phyloP scores from a whole-genome alignment of 176 grass and related monocot genomes.

The Oryza officinalis region DNA sequence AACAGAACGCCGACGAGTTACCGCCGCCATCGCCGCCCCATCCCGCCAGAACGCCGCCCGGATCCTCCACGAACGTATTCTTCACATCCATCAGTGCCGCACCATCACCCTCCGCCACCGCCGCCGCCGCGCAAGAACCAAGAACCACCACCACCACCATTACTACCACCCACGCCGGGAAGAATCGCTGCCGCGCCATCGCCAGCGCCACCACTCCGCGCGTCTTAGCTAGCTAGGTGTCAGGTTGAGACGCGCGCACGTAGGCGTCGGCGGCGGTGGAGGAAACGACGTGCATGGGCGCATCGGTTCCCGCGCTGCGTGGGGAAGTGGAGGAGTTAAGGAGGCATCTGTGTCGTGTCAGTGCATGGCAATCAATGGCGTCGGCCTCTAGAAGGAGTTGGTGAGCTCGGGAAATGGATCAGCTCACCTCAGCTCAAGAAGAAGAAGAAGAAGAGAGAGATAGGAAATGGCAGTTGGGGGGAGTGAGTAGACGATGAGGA shows the following conservation, averaged over 20 bases:
- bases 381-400: constrained; percentile 52
- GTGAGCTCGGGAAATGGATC: constrained; percentile 46
- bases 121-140: constrained; percentile 12
- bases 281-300: constrained; percentile 37
- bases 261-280: background rate
- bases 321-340: constrained; percentile 42
- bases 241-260: background rate
- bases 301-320: constrained; percentile 49
- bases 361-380: constrained; percentile 53
- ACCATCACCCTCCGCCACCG: constrained; percentile 25
- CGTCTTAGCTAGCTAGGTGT: background rate
- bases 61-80: constrained; percentile 59
- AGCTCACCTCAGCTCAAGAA: background rate
- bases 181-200: background rate
- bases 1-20: constrained; percentile 51
- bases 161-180: background rate
- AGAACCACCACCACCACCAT: background rate
- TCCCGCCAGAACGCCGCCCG: constrained; percentile 35
- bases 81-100: constrained; percentile 68
- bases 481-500: constrained; percentile 35
- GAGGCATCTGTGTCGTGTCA: constrained; percentile 30
- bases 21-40: constrained; percentile 46
- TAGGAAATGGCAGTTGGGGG: constrained; percentile 52
- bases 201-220: background rate
- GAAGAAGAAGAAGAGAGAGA: constrained; percentile 11